Evolutionary conservation across 768 basidiomycete species (phyloP).

Genomic region (Piloderma croceum): DNA sequence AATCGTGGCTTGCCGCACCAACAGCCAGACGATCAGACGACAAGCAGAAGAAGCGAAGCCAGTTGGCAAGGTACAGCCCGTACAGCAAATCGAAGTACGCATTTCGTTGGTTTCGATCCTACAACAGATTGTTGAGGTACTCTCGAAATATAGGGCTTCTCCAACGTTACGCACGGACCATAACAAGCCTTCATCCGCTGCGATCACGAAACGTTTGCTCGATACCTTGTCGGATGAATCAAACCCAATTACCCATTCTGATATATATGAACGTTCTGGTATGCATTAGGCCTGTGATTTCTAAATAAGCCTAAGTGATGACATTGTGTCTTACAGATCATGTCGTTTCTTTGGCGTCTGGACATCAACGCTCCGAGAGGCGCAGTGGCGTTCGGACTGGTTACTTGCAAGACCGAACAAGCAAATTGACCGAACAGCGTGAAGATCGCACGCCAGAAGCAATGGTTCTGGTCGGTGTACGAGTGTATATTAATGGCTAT

Average conservation of each 20-base stretch:
- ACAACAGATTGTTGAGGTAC: too few species aligned
- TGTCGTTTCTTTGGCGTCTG: conserved; percentile 58
- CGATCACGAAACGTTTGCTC: conserved; percentile 56
- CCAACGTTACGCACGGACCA: too few species aligned
- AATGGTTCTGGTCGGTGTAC: conserved; percentile 37
- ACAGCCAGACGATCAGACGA: too few species aligned
- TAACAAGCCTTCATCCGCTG: conserved; percentile 36
- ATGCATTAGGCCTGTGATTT: conserved; percentile 10
- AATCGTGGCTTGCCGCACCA: too few species aligned
- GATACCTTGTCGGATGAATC: conserved; percentile 54
- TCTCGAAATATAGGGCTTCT: too few species aligned
- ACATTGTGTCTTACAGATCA: conserved; percentile 35
- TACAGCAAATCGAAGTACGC: too few species aligned
- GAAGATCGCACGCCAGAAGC: not conserved
- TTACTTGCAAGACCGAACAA: conserved; percentile 39
- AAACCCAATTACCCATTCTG: conserved; percentile 78
- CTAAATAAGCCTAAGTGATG: not conserved
- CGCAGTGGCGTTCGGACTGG: conserved; percentile 25
- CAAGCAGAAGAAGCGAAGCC: too few species aligned
- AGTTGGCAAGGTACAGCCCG: too few species aligned
- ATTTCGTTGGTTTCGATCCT: too few species aligned
- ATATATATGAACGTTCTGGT: conserved; percentile 60
- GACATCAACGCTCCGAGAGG: conserved; percentile 61
- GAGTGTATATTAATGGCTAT: conserved; percentile 69
- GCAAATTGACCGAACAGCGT: conserved; percentile 37